Base-by-base conservation (phyloP, 331 rosid genomes). In the Pyrus hybrid region DNA sequence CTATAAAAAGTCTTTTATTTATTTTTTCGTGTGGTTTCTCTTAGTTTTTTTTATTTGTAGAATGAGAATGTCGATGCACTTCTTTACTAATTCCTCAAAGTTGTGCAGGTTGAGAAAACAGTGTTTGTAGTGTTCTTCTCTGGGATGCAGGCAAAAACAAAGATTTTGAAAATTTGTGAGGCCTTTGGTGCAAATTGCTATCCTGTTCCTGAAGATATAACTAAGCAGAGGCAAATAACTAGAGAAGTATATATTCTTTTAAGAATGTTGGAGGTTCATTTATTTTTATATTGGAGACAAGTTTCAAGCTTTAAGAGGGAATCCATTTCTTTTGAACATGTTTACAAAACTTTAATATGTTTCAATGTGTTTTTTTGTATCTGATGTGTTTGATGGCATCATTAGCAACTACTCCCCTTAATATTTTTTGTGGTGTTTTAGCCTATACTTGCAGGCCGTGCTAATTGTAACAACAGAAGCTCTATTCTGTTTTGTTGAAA, bases 131-230 rank as follows among this genome's bases (percentile, higher is more conserved):
- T 95, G 79, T 95, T 92, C 82, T 92, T 92, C 93, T 92, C 99
- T 13, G 99, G 99, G 83, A 91, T 89, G 77, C 99, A 91, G 79
- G 99, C 96, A 73, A 91, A 93, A 84, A 81, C 93, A 65, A 95
- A 95, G 85, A 91, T 92, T 87, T 81, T 91, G 85, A 95, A 93
- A 88, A 95, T 95, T 77, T 91, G 99, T 57, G 99, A 95, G 80
- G 97, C 99, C 47, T 95, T 95, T 83, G 98, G 97, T 29, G 99
- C 99, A 51, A 89, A 88, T 80, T 95, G 98, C 82, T 95, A 95
- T 74, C 97, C 99, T 80, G 93, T 95, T 79, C 99, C 99, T 37
- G 98, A 95, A 84, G 99, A 95, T 85, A 76, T 86, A 74, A 92
- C 81, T 49, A 95, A 91, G 74, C 98, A 92, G 84, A 90, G 93